Evolutionary conservation across 1,284 basidiomycete genomes (phyloP).

Genomic region (Marasmius fiardii): DNA sequence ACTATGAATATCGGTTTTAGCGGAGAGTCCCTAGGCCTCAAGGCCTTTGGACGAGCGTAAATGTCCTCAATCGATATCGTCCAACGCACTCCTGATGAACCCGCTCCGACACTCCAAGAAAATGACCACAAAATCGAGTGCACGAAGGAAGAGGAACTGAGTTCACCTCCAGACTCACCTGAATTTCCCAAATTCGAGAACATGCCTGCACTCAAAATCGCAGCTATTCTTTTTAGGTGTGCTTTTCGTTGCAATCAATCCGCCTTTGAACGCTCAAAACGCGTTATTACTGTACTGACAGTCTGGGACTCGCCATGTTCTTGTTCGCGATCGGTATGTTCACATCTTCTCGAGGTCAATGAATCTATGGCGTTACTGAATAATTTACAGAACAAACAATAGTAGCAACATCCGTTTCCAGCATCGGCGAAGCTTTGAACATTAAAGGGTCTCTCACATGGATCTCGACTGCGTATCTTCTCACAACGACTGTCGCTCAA

Average conservation of each 20-base stretch:
- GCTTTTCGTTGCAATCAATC: neutral
- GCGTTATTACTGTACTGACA: no score
- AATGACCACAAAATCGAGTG: no score
- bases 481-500: conserved; percentile 29
- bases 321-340: conserved; percentile 29
- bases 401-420: conserved; percentile 28
- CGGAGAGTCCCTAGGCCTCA: no score
- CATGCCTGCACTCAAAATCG: conserved; percentile 17
- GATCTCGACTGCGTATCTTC: conserved; percentile 30
- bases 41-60: no score
- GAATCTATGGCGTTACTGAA: neutral
- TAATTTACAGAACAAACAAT: conserved; percentile 27
- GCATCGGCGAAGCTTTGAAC: conserved; percentile 26
- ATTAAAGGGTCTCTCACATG: conserved; percentile 28
- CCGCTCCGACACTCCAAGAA: no score
- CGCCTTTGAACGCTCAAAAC: neutral
- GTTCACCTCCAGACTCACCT: neutral
- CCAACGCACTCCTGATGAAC: no score
- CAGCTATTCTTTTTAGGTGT: conserved; percentile 18
- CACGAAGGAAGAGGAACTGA: no score
- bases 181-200: conserved; percentile 17
- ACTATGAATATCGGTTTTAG: no score
- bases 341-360: neutral
- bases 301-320: conserved; percentile 27
- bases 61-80: no score